These are phyloP conservation scores for Ceratobasidium sp. DNA, from an alignment of 1,284 basidiomycete genomes.

Conservation along the genomic window DNA sequence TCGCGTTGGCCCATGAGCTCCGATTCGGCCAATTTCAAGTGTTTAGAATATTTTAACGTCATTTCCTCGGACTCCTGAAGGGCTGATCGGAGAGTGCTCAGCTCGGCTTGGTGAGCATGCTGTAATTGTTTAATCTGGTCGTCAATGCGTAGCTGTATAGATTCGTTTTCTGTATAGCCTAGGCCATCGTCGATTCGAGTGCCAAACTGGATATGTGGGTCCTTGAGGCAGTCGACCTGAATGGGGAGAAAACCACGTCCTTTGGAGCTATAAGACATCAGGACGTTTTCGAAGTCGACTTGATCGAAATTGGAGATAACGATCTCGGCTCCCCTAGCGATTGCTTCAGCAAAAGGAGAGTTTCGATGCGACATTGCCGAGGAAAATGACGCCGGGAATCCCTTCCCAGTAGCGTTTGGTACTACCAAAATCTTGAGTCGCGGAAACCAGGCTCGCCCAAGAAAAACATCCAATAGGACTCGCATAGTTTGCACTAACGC, in stretches of 20 bases:
- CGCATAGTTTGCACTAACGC: constrained; percentile 18
- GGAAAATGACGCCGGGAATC: background rate
- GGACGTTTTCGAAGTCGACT: constrained; percentile 4
- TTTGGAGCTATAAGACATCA: constrained; percentile 2
- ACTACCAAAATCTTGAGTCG: constrained; percentile 19
- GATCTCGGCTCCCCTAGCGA: background rate
- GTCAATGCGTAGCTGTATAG: background rate
- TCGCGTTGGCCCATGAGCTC: background rate
- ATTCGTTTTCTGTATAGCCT: constrained; percentile 22
- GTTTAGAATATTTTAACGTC: too few species aligned
- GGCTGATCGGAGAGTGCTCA: background rate
- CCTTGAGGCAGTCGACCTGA: background rate
- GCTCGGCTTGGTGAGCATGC: constrained; percentile 1
- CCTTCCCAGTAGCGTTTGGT: background rate
- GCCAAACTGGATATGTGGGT: background rate
- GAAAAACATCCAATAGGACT: constrained; percentile 18
- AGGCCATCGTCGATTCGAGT: constrained; percentile 10
- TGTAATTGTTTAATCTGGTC: background rate
- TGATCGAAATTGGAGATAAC: constrained; percentile 8
- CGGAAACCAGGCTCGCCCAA: constrained; percentile 7
- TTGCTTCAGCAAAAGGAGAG: background rate
- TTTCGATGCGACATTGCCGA: constrained; percentile 1
- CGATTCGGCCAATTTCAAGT: background rate
- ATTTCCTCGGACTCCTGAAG: constrained; percentile 7
- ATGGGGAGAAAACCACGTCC: constrained; percentile 2